Evolutionary conservation across 129 eudicot species (phyloP).

Genomic region (Helianthus tuberosus): DNA sequence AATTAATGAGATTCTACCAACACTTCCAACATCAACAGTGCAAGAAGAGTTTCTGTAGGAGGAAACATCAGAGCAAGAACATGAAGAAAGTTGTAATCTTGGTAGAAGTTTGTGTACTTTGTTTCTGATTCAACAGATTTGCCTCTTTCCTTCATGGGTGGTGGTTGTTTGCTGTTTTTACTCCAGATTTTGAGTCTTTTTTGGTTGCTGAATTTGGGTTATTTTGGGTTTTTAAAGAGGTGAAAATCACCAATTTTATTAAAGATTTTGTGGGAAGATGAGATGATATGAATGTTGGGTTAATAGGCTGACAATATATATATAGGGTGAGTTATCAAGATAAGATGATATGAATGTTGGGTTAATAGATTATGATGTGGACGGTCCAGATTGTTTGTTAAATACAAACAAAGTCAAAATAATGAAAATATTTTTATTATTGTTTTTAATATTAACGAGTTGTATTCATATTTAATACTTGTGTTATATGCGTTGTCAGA

Average conservation of each 20-base stretch:
- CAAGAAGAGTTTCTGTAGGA: slow-evolving; percentile 70
- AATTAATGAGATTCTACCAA: slow-evolving; percentile 87
- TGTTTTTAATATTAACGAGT: no score
- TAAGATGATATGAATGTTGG: slow-evolving; percentile 36
- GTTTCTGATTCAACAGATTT: slow-evolving; percentile 56
- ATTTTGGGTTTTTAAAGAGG: no score
- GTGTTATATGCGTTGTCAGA: no score
- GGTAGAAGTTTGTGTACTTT: slow-evolving; percentile 31
- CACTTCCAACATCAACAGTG: slow-evolving; percentile 67
- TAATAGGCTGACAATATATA: slow-evolving; percentile 39
- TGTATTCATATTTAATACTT: no score
- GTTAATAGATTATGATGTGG: no score
- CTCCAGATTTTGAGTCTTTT: background rate
- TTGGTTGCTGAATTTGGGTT: background rate
- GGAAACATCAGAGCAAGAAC: slow-evolving; percentile 87
- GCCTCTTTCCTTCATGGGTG: slow-evolving; percentile 79
- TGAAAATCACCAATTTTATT: no score
- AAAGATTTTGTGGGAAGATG: slow-evolving; percentile 1
- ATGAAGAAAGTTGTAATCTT: slow-evolving; percentile 69
- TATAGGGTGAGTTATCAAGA: slow-evolving; percentile 37
- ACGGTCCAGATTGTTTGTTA: no score
- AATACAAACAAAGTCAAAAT: no score
- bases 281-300: slow-evolving; percentile 29
- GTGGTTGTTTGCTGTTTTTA: no score
- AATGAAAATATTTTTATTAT: no score